Evolutionary conservation across 2,329 filamentous ascomycete genomes (phyloP).

Genomic region (Arthrobotrys pseudoclavata): DNA sequence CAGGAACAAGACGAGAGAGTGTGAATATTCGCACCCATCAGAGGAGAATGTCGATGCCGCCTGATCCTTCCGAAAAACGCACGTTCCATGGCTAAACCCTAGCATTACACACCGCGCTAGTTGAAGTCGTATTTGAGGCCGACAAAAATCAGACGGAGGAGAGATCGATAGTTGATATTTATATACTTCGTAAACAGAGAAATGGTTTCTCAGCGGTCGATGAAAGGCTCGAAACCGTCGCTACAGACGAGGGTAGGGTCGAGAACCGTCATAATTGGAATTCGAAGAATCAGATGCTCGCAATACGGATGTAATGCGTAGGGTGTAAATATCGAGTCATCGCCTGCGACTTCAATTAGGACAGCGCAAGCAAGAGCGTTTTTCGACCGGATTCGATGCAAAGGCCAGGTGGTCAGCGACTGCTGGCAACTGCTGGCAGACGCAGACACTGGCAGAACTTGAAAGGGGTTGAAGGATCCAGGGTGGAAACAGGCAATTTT

Average conservation of each 20-base stretch:
- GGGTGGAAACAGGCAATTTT: slow-evolving; percentile 20
- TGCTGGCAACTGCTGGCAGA: neutral
- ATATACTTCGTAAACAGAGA: slow-evolving; percentile 1
- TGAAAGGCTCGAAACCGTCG: neutral
- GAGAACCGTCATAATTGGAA: neutral
- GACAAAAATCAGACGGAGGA: neutral
- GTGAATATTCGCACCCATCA: neutral
- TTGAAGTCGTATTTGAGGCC: neutral
- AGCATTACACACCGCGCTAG: neutral
- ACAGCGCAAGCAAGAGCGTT: neutral
- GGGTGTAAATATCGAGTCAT: neutral
- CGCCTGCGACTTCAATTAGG: slow-evolving; percentile 8
- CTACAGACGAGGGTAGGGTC: neutral
- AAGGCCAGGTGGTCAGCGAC: slow-evolving; percentile 16
- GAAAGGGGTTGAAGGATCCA: slow-evolving; percentile 18
- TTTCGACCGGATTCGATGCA: neutral
- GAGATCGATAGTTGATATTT: neutral
- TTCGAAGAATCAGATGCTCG: slow-evolving; percentile 19
- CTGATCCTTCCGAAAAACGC: slow-evolving; percentile 1
- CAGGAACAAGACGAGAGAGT: neutral
- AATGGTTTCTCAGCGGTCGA: neutral
- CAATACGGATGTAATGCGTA: neutral
- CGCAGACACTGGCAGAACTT: neutral
- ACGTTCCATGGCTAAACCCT: neutral
- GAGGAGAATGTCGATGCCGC: slow-evolving; percentile 6